Evolutionary conservation across 192 early-diverging fungal genomes (phyloP).

Genomic region (Coemansia sp.): DNA sequence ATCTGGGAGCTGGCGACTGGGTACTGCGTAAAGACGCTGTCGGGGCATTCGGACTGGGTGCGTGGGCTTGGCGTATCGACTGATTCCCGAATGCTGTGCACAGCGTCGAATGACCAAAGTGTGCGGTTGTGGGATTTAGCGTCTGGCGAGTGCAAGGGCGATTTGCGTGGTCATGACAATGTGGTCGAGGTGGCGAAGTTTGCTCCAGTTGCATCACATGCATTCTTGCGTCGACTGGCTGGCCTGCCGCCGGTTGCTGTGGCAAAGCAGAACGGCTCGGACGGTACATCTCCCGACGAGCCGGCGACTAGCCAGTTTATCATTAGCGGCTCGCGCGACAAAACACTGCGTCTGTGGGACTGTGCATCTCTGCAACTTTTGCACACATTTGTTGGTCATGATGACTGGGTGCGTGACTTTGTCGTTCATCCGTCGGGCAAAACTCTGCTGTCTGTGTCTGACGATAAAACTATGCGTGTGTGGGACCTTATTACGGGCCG

Average conservation of each 20-base stretch:
- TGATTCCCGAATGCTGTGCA: constrained; percentile 73
- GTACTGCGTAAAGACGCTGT: constrained; percentile 78
- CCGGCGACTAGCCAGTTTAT: constrained; percentile 63
- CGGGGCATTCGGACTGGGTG: constrained; percentile 89
- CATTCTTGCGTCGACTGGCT: constrained; percentile 67
- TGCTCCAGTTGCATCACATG: constrained; percentile 68
- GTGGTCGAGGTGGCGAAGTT: constrained; percentile 93
- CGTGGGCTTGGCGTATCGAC: constrained; percentile 66
- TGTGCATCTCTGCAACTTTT: constrained; percentile 64
- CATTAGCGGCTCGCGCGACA: constrained; percentile 87
- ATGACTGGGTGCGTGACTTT: constrained; percentile 90
- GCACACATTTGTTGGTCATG: constrained; percentile 81
- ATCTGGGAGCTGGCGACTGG: constrained; percentile 83
- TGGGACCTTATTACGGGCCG: constrained; percentile 88
- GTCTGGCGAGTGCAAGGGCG: constrained; percentile 72
- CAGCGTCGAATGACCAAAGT: constrained; percentile 85
- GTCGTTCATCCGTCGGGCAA: constrained; percentile 83
- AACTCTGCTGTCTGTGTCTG: constrained; percentile 76
- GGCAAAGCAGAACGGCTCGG: neutral
- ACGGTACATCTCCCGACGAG: constrained; percentile 45
- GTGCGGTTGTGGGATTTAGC: constrained; percentile 78
- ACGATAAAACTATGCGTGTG: constrained; percentile 87
- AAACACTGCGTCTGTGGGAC: constrained; percentile 89
- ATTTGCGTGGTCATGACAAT: constrained; percentile 89
- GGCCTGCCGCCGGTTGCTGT: constrained; percentile 47